A percentile compares a stretch with the other conserved stretches of the same genome.
phyloP scores from a whole-genome alignment of 2,329 filamentous ascomycete species.

The Graphilbum fragrans region DNA sequence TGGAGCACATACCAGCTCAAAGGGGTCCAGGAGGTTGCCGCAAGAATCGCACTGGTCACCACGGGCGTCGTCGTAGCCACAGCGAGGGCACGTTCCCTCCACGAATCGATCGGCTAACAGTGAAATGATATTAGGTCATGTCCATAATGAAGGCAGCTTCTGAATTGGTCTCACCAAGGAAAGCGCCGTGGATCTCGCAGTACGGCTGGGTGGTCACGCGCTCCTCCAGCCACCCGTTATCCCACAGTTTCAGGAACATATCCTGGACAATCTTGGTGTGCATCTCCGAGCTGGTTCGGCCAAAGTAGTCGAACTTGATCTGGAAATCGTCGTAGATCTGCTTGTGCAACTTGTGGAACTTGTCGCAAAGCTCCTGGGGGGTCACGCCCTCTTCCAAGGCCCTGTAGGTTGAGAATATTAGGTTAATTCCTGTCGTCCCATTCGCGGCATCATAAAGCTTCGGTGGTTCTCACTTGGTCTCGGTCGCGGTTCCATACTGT shows the following conservation, averaged over 20 bases:
- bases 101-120: slow-evolving; percentile 67
- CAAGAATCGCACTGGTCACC: slow-evolving; percentile 57
- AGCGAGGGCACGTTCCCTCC: slow-evolving; percentile 65
- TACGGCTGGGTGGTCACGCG: slow-evolving; percentile 80
- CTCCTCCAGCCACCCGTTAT: slow-evolving; percentile 83
- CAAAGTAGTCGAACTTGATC: slow-evolving; percentile 90
- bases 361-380: slow-evolving; percentile 73
- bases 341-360: slow-evolving; percentile 82
- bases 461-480: slow-evolving; percentile 56
- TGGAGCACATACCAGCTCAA: slow-evolving; percentile 36
- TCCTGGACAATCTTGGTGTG: slow-evolving; percentile 90
- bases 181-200: slow-evolving; percentile 56
- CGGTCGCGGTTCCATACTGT: slow-evolving; percentile 79
- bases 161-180: slow-evolving; percentile 51
- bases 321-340: slow-evolving; percentile 94
- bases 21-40: slow-evolving; percentile 57
- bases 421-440: background rate
- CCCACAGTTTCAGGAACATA: slow-evolving; percentile 76
- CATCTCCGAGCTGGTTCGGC: slow-evolving; percentile 75
- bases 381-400: slow-evolving; percentile 73
- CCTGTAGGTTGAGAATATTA: slow-evolving; percentile 9
- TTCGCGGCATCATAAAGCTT: background rate
- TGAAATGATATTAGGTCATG: background rate
- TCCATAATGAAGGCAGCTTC: background rate
- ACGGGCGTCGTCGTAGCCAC: slow-evolving; percentile 57